phyloP scores from a whole-genome alignment of 768 basidiomycete species.

The Glaciozyma antarctica region DNA sequence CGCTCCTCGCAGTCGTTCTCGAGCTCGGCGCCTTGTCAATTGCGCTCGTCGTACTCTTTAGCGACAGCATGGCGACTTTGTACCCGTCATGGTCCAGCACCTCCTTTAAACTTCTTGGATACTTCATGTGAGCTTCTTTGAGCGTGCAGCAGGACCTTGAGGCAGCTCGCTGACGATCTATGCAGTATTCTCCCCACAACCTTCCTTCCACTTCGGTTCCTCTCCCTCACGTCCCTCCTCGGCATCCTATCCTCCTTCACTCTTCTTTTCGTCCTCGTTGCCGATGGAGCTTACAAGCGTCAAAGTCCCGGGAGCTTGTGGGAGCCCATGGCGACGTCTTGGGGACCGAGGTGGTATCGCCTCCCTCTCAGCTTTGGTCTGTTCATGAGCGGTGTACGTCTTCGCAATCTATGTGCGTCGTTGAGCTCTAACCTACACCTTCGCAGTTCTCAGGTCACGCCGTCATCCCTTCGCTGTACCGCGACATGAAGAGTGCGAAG shows the following conservation, averaged over 20 bases:
- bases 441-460: conserved; percentile 79
- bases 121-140: conserved; percentile 51
- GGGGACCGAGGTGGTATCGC: conserved; percentile 50
- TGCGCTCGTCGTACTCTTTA: conserved; percentile 77
- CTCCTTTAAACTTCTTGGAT: conserved; percentile 65
- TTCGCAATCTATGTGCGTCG: background rate
- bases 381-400: conserved; percentile 76
- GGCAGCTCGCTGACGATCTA: background rate
- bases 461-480: conserved; percentile 77
- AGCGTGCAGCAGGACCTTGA: background rate
- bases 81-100: conserved; percentile 57
- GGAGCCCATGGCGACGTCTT: conserved; percentile 59
- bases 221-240: conserved; percentile 80
- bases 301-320: conserved; percentile 71
- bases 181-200: conserved; percentile 69
- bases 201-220: conserved; percentile 70
- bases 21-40: conserved; percentile 47
- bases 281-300: conserved; percentile 68
- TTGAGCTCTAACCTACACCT: background rate
- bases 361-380: conserved; percentile 76
- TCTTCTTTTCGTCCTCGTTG: conserved; percentile 63
- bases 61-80: conserved; percentile 69
- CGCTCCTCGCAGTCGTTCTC: background rate
- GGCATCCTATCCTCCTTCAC: conserved; percentile 70
- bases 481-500: conserved; percentile 57